A percentile compares a stretch with the other conserved stretches of the same genome.
phyloP scores from a whole-genome alignment of 73 alveolate genomes.

The Symbiodinium natans region DNA sequence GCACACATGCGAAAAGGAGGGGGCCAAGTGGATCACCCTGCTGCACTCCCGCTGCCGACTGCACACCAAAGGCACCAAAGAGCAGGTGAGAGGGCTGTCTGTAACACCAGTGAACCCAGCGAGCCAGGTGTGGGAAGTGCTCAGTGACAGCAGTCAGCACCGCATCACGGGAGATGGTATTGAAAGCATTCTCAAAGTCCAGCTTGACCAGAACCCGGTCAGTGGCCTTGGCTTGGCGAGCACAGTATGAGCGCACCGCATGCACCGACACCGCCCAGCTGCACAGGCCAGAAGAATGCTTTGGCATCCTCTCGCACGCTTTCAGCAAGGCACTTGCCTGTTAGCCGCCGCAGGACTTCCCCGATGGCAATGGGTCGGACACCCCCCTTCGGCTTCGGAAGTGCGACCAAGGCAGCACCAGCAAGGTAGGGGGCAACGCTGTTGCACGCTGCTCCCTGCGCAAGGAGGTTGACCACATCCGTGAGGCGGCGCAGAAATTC shows the following conservation, averaged over 20 bases:
- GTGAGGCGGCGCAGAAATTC: neutral
- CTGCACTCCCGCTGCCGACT: conserved; percentile 32
- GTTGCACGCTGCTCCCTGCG: neutral
- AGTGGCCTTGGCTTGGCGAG: neutral
- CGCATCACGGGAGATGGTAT: neutral
- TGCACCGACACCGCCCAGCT: neutral
- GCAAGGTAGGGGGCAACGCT: neutral
- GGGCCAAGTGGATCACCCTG: conserved; percentile 52
- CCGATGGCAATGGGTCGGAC: neutral
- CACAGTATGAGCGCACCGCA: neutral
- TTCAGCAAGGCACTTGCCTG: neutral
- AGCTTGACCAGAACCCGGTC: neutral
- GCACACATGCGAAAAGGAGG: neutral
- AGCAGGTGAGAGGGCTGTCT: neutral
- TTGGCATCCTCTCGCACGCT: neutral
- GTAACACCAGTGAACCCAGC: conserved; percentile 24
- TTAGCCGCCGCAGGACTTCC: neutral
- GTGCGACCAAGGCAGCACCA: neutral
- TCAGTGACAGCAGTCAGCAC: neutral
- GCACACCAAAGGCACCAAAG: neutral
- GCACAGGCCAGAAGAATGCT: neutral
- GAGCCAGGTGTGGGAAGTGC: conserved; percentile 22
- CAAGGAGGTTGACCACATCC: neutral
- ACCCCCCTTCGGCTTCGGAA: neutral
- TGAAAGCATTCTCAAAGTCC: neutral